Evolutionary conservation across 2,329 filamentous ascomycete species (phyloP), one percentile per base, ranked within the genome.

Genomic region (Pseudogymnoascus sp.): DNA sequence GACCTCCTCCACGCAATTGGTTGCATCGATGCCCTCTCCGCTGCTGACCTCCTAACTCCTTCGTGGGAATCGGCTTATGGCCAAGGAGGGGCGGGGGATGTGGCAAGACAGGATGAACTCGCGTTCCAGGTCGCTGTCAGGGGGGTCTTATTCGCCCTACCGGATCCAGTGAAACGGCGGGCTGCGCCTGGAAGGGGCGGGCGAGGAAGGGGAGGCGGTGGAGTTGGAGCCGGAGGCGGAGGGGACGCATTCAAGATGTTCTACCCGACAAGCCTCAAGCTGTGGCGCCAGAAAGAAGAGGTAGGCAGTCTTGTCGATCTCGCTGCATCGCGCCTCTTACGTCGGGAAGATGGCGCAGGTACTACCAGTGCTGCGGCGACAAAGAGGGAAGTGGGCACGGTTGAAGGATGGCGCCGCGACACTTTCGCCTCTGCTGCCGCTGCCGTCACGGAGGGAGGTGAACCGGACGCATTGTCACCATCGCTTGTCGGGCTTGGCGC

Each of bases 51-150:
- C 4, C 82, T 99, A 9, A 90, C 85, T 58, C 85, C 90, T 1
- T 89, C 90, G 5, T 84, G 85, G 72, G 84, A 87, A 65, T 76
- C 84, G 11, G 87, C 86, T 65, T 90, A 91, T 65, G 75, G 76
- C 72, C 66, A 78, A 73, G 80, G 87, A 72, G 79, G 81, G 0
- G 83, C 83, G 19, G 84, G 86, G 61, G 93, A 97, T 64, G 81
- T 87, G 12, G 77, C 97, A 8, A 87, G 92, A 5, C 93, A 97
- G 74, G 92, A 97, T 66, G 94, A 99, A 71, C 92, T 99, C 72
- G 87, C 89, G 23, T 97, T 97, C 67, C 91, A 99, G 67, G 87
- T 93, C 16, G 92, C 92, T 4, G 90, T 96, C 0, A 85, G 92
- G 11, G 94, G 94, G 0, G 76, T 97, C 59, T 76, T 97, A 0